Conservation (phyloP, 2,329 filamentous ascomycete genomes). For the Dactylellina parvicollis region DNA sequence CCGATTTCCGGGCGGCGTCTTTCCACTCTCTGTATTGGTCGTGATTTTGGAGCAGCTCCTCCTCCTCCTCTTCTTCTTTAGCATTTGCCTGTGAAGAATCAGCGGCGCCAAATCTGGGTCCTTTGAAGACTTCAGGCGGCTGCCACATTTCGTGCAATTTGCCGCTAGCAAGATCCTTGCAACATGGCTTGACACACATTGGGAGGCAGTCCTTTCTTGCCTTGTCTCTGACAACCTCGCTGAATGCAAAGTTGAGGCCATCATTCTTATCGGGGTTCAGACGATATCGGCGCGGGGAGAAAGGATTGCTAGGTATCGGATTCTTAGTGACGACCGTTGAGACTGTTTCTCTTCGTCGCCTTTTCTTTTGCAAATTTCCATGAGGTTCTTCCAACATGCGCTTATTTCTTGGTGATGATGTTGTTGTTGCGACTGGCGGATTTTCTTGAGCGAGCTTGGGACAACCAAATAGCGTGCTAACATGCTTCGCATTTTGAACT, state of each 20-base stretch:
- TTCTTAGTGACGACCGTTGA: neutral
- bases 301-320: slow-evolving; percentile 1
- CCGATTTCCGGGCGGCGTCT: slow-evolving; percentile 75
- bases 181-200: slow-evolving; percentile 78
- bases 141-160: slow-evolving; percentile 52
- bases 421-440: neutral
- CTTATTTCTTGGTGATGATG: slow-evolving; percentile 9
- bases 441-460: neutral
- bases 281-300: slow-evolving; percentile 72
- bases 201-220: slow-evolving; percentile 75
- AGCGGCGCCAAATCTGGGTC: slow-evolving; percentile 23
- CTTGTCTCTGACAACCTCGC: slow-evolving; percentile 77
- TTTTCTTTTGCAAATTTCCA: slow-evolving; percentile 2
- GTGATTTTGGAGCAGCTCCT: slow-evolving; percentile 70
- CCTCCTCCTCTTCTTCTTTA: slow-evolving; percentile 63
- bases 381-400: neutral
- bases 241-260: slow-evolving; percentile 76
- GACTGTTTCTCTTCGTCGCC: slow-evolving; percentile 14
- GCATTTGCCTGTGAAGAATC: slow-evolving; percentile 31
- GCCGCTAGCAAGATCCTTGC: slow-evolving; percentile 61
- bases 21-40: slow-evolving; percentile 63
- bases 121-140: slow-evolving; percentile 49
- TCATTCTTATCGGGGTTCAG: slow-evolving; percentile 78
- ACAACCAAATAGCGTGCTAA: neutral
- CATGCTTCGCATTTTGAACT: neutral